A percentile compares a stretch with the other conserved stretches of the same genome.
These are phyloP conservation scores for Backusella tuberculispora DNA, from an alignment of 192 early-diverging fungal genomes.

Conservation along the genomic window DNA sequence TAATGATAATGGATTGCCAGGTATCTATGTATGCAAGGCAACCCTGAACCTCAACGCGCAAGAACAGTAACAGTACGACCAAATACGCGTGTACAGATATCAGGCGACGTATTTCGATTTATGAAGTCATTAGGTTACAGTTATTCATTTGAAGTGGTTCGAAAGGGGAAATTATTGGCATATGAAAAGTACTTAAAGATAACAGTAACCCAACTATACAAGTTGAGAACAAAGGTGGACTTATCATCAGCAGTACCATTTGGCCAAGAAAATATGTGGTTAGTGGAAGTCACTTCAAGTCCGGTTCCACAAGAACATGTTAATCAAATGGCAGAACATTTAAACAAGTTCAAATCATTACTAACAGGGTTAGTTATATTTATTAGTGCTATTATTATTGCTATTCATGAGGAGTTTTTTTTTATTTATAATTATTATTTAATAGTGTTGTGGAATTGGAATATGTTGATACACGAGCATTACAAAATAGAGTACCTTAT, in stretches of 20 bases:
- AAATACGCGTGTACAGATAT: constrained; percentile 60
- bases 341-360: constrained; percentile 48
- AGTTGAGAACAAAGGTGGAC: constrained; percentile 51
- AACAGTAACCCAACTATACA: constrained; percentile 62
- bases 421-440: not conserved
- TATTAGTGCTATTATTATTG: not conserved
- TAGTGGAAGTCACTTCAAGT: constrained; percentile 63
- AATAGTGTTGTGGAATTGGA: constrained; percentile 44
- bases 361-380: constrained; percentile 42
- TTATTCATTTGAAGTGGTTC: constrained; percentile 65
- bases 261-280: constrained; percentile 56
- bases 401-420: not conserved
- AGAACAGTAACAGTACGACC: constrained; percentile 65
- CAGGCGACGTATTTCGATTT: constrained; percentile 72
- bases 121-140: constrained; percentile 72
- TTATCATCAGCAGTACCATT: constrained; percentile 49
- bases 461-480: constrained; percentile 42
- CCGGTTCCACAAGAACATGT: constrained; percentile 59
- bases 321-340: constrained; percentile 51
- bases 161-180: constrained; percentile 65
- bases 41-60: constrained; percentile 71
- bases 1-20: constrained; percentile 32
- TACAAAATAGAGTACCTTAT: constrained; percentile 43
- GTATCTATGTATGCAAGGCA: constrained; percentile 64
- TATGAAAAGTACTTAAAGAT: constrained; percentile 60